Conservation (phyloP, 305 asterid genomes). For the Vinca major region DNA sequence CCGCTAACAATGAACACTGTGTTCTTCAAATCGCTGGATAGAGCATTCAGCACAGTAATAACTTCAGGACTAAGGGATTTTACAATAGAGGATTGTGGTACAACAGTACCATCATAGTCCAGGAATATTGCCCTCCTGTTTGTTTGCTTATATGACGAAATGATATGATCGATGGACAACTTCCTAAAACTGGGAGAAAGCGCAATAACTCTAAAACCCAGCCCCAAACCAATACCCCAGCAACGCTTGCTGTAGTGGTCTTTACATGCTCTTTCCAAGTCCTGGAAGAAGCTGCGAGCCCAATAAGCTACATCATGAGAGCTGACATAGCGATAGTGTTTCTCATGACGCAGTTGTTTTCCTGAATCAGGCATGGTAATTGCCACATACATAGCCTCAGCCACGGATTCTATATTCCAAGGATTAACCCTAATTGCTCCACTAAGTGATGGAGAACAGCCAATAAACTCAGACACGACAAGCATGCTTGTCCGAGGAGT, state of each 20-base stretch:
- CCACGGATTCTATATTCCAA: conserved; percentile 79
- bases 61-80: conserved; percentile 59
- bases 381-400: conserved; percentile 66
- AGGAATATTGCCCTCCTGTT: conserved; percentile 69
- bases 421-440: conserved; percentile 91
- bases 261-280: conserved; percentile 66
- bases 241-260: conserved; percentile 75
- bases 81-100: conserved; percentile 53
- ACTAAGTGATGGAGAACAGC: conserved; percentile 84
- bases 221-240: conserved; percentile 81
- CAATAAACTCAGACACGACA: conserved; percentile 78
- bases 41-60: conserved; percentile 40
- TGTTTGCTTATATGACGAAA: conserved; percentile 53
- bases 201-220: conserved; percentile 67
- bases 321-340: conserved; percentile 72
- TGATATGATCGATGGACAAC: conserved; percentile 51
- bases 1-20: conserved; percentile 80
- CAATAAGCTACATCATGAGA: conserved; percentile 77
- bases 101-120: conserved; percentile 84
- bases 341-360: conserved; percentile 69
- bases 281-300: conserved; percentile 81
- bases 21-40: conserved; percentile 59
- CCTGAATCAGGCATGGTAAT: conserved; percentile 54
- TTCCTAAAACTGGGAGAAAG: conserved; percentile 81
- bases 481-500: conserved; percentile 67